phyloP scores from a whole-genome alignment of 192 early-diverging fungal species.

The Gryganskiella cystojenkinii region DNA sequence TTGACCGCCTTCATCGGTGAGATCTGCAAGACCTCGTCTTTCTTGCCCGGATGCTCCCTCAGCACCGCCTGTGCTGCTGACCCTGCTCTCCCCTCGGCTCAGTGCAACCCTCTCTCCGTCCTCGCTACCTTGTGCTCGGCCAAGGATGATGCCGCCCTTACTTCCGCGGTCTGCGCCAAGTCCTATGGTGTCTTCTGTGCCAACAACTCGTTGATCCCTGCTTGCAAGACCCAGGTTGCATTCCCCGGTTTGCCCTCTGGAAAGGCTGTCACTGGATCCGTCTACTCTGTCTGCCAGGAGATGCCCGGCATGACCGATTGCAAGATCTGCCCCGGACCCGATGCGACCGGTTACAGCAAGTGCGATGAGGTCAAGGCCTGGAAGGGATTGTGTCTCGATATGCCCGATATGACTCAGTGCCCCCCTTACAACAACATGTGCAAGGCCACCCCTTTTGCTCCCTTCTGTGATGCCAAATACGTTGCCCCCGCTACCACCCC shows the following conservation, averaged over 20 bases:
- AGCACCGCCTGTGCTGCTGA: constrained; percentile 41
- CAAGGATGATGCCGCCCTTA: constrained; percentile 26
- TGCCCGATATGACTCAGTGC: constrained; percentile 50
- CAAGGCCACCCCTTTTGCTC: constrained; percentile 35
- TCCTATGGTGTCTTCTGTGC: constrained; percentile 33
- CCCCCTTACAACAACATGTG: constrained; percentile 47
- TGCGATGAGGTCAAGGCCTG: constrained; percentile 46
- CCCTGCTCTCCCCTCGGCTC: constrained; percentile 11
- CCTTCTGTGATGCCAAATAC: constrained; percentile 28
- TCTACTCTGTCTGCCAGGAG: constrained; percentile 51
- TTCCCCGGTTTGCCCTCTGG: constrained; percentile 49
- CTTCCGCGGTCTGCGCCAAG: constrained; percentile 28
- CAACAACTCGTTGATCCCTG: constrained; percentile 31
- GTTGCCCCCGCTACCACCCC: constrained; percentile 5
- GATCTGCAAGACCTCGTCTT: constrained; percentile 38
- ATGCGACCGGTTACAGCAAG: constrained; percentile 44
- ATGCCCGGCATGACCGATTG: constrained; percentile 43
- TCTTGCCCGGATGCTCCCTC: constrained; percentile 53
- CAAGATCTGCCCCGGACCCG: constrained; percentile 50
- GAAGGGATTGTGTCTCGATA: constrained; percentile 45
- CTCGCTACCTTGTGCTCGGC: constrained; percentile 45
- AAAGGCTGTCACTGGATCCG: constrained; percentile 33
- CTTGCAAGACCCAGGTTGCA: constrained; percentile 36
- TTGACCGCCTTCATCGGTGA: constrained; percentile 26
- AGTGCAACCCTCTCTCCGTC: constrained; percentile 38